Evolutionary conservation across 768 basidiomycete genomes (phyloP).

Genomic region (Lactarius hatsudake): DNA sequence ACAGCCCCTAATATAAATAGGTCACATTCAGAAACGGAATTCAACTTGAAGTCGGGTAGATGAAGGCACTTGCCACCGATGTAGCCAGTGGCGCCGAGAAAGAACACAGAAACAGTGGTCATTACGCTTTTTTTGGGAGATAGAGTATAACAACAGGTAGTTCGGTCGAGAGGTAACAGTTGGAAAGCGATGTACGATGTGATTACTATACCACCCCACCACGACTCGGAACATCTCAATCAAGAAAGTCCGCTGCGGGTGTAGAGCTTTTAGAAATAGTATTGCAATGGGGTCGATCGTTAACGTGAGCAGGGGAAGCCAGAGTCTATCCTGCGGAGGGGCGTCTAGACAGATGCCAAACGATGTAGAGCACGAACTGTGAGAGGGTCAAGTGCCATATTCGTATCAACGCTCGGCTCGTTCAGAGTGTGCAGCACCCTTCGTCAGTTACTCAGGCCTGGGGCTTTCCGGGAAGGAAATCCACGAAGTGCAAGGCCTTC

Average conservation of each 20-base stretch:
- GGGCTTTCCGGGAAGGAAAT: background rate
- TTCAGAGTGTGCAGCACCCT: background rate
- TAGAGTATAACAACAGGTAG: background rate
- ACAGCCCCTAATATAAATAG: conserved; percentile 7
- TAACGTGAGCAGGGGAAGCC: background rate
- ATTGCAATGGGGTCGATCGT: background rate
- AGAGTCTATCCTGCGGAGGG: no score
- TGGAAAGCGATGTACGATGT: background rate
- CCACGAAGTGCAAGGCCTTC: background rate
- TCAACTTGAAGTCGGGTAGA: no score
- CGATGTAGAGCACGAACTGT: background rate
- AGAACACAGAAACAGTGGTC: conserved; percentile 17
- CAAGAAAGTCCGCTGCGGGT: background rate
- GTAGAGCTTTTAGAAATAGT: background rate
- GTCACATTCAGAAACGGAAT: background rate
- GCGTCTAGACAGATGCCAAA: background rate
- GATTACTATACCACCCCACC: background rate
- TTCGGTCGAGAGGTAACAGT: background rate
- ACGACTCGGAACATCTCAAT: background rate
- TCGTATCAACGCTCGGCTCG: background rate
- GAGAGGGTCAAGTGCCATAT: no score
- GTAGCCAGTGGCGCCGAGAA: conserved; percentile 20
- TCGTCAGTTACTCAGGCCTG: no score
- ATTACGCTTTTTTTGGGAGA: background rate
- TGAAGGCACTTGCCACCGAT: conserved; percentile 12